Conservation (phyloP, 768 basidiomycete species). For the Kockovaella imperatae region DNA sequence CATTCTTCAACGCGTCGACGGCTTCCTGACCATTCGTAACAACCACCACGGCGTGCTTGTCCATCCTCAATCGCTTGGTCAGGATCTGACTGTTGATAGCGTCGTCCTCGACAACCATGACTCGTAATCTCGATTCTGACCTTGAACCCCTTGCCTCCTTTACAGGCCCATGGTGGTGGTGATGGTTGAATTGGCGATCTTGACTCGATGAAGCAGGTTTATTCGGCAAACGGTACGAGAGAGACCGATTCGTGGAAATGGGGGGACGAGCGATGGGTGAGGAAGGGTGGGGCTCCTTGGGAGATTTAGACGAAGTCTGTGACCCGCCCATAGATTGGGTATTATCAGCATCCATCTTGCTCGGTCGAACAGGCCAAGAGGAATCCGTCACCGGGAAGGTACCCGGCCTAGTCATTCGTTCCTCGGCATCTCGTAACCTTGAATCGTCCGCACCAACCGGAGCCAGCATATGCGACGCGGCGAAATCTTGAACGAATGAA, state of each 20-base stretch:
- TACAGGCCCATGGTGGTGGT: background rate
- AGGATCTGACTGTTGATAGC: constrained; percentile 66
- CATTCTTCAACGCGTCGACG: constrained; percentile 54
- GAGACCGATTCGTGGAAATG: too few species aligned
- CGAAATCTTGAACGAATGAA: constrained; percentile 45
- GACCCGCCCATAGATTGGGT: too few species aligned
- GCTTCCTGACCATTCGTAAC: constrained; percentile 71
- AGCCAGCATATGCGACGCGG: constrained; percentile 33
- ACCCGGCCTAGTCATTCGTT: constrained; percentile 32
- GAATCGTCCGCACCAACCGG: constrained; percentile 21
- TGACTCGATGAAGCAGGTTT: background rate
- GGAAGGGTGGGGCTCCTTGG: too few species aligned
- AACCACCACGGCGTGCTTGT: constrained; percentile 59
- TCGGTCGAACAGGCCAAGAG: constrained; percentile 34
- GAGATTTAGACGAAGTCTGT: too few species aligned
- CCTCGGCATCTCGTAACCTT: constrained; percentile 26
- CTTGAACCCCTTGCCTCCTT: background rate
- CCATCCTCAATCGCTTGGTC: constrained; percentile 58
- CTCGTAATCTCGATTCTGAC: constrained; percentile 10
- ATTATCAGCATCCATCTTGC: constrained; percentile 19
- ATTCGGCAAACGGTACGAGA: too few species aligned
- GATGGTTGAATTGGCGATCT: background rate
- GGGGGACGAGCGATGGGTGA: too few species aligned
- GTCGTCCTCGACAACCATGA: constrained; percentile 53
- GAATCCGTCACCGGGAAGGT: constrained; percentile 40